Evolutionary conservation across 2,329 filamentous ascomycete species (phyloP).

Genomic region (Alternaria postmessia): DNA sequence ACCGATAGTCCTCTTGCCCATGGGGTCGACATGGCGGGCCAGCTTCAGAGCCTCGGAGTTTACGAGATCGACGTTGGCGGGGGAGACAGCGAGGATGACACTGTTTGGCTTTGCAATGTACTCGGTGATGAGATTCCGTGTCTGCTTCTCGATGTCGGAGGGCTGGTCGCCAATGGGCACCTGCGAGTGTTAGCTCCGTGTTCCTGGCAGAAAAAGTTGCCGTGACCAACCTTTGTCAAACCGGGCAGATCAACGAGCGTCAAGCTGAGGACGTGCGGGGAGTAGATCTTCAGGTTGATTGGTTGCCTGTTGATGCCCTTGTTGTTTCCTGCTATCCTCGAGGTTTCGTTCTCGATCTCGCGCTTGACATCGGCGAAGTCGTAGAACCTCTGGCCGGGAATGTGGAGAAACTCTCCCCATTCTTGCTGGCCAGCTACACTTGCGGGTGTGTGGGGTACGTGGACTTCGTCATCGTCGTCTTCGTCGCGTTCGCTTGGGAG

Average conservation of each 20-base stretch:
- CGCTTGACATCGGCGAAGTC: conserved; percentile 93
- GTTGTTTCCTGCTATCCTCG: conserved; percentile 93
- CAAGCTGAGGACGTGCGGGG: conserved; percentile 93
- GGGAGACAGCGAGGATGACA: conserved; percentile 94
- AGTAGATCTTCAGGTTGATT: conserved; percentile 99
- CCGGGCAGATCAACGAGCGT: conserved; percentile 96
- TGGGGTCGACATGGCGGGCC: conserved; percentile 93
- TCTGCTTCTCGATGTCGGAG: conserved; percentile 98
- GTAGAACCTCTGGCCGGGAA: conserved; percentile 85
- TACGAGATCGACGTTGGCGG: conserved; percentile 96
- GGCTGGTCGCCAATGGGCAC: conserved; percentile 98
- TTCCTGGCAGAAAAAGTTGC: conserved; percentile 9
- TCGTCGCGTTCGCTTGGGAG: conserved; percentile 78
- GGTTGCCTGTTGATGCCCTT: conserved; percentile 98
- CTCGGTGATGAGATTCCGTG: conserved; percentile 92
- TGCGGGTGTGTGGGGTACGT: conserved; percentile 78
- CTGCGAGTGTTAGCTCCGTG: conserved; percentile 54
- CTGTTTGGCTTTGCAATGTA: conserved; percentile 99
- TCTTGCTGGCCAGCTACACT: conserved; percentile 72
- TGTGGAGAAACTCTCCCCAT: conserved; percentile 97
- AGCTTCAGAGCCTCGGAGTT: conserved; percentile 98
- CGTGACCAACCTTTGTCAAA: conserved; percentile 79
- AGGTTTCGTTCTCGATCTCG: conserved; percentile 97
- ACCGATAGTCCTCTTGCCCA: conserved; percentile 93
- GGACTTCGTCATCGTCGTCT: conserved; percentile 67